Evolutionary conservation across 768 basidiomycete genomes (phyloP).

Genomic region (Termitomyces sp.): DNA sequence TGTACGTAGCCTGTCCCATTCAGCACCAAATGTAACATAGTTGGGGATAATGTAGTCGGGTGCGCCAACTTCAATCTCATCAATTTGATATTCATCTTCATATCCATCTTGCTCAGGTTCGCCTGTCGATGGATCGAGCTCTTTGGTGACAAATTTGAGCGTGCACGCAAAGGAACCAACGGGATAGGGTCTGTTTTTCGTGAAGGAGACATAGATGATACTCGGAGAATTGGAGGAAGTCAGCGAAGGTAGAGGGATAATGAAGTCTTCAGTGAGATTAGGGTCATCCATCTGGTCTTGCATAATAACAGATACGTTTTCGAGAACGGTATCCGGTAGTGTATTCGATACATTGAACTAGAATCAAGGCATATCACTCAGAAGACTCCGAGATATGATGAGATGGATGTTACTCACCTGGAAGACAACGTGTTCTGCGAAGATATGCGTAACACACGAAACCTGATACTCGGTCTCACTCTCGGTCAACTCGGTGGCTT

Average conservation of each 20-base stretch:
- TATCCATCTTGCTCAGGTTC: constrained; percentile 99
- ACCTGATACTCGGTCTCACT: constrained; percentile 98
- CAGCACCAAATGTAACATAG: constrained; percentile 85
- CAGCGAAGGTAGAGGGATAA: constrained; percentile 76
- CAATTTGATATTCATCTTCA: constrained; percentile 96
- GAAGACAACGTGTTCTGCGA: constrained; percentile 94
- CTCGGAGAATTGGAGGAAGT: constrained; percentile 70
- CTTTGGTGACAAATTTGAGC: constrained; percentile 95
- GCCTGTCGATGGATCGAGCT: constrained; percentile 92
- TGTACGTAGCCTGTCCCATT: constrained; percentile 89
- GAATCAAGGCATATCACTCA: not conserved
- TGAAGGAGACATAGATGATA: constrained; percentile 90
- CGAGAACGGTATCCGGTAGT: constrained; percentile 89
- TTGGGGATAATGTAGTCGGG: constrained; percentile 96
- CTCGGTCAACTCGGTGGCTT: constrained; percentile 83
- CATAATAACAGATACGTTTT: constrained; percentile 94
- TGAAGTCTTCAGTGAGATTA: constrained; percentile 88
- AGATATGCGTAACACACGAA: constrained; percentile 93
- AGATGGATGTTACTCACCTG: constrained; percentile 51
- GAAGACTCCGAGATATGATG: not conserved
- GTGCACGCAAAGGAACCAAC: constrained; percentile 84
- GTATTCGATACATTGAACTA: constrained; percentile 99
- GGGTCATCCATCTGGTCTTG: constrained; percentile 67
- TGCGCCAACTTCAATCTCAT: constrained; percentile 91
- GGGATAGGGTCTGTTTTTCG: constrained; percentile 74